phyloP scores from a whole-genome alignment of 257 asterid genomes.

The Gardenia jasminoides region DNA sequence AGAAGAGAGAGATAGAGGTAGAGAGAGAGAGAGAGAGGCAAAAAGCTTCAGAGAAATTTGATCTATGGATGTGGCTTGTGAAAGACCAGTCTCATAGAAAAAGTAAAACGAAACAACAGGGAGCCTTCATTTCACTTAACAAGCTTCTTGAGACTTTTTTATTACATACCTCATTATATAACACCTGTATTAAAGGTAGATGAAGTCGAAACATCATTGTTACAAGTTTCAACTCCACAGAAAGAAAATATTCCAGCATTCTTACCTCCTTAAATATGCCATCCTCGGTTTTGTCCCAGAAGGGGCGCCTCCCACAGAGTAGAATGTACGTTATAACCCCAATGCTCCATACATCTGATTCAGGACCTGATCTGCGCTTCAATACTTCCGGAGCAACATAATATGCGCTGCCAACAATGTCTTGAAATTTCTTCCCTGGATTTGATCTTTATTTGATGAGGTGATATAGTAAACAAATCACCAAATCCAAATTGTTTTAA shows the following conservation, averaged over 20 bases:
- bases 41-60: neutral
- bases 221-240: neutral
- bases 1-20: no score
- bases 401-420: conserved; percentile 98
- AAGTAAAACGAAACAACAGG: neutral
- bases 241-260: neutral
- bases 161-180: neutral
- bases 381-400: conserved; percentile 99
- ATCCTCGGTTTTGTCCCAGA: conserved; percentile 99
- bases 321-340: conserved; percentile 96
- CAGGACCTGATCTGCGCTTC: conserved; percentile 95
- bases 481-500: neutral
- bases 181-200: neutral
- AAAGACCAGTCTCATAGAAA: neutral
- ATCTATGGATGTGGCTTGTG: neutral
- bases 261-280: conserved; percentile 97
- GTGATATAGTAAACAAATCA: neutral
- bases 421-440: conserved; percentile 84
- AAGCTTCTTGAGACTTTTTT: neutral
- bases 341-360: conserved; percentile 99
- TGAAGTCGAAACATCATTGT: neutral
- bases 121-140: neutral
- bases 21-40: neutral
- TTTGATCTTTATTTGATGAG: conserved; percentile 7
- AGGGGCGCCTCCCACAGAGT: conserved; percentile 96